Conservation (phyloP, 257 asterid species). For the Jaltomata sinuosa region DNA sequence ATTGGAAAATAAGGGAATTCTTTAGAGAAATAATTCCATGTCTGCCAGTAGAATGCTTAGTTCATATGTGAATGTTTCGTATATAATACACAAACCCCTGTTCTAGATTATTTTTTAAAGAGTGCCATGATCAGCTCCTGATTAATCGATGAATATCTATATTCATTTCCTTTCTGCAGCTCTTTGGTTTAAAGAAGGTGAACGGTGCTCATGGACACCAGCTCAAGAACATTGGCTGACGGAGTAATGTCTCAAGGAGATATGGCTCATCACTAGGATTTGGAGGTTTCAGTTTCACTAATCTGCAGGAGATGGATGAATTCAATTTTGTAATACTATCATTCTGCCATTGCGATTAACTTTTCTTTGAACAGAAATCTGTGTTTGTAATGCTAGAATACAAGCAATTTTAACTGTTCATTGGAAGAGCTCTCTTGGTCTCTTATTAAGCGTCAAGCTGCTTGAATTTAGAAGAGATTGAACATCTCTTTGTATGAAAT, state of each 20-base stretch:
- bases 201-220: constrained; percentile 58
- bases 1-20: not conserved
- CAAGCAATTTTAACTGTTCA: not conserved
- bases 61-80: not conserved
- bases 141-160: not conserved
- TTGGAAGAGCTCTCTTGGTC: not conserved
- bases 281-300: not conserved
- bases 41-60: not conserved
- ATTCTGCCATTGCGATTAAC: not conserved
- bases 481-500: not conserved
- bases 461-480: not conserved
- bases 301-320: not conserved
- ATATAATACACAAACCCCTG: not conserved
- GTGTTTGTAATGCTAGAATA: not conserved
- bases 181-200: constrained; percentile 82
- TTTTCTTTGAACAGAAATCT: not conserved
- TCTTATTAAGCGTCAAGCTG: not conserved
- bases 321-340: constrained; percentile 18
- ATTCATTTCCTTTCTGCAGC: constrained; percentile 22
- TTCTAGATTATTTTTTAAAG: not conserved
- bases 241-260: constrained; percentile 24
- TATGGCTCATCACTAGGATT: not conserved
- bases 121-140: not conserved
- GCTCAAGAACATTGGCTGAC: constrained; percentile 63
- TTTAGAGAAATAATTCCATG: not conserved